Conservation (phyloP, 2,329 filamentous ascomycete genomes). For the Cladosporium sp. region DNA sequence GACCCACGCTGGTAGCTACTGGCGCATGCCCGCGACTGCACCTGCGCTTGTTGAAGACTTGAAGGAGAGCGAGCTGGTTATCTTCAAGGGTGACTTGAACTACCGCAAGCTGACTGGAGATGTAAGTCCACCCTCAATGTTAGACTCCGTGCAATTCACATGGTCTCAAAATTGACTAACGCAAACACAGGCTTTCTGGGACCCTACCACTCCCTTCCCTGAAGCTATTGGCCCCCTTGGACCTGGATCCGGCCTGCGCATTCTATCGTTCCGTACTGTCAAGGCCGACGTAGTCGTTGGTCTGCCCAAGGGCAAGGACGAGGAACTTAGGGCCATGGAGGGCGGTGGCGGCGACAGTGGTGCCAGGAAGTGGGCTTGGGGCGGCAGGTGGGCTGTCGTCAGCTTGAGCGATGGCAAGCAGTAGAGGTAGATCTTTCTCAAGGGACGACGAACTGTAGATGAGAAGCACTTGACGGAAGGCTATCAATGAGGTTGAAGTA, state of each 20-base stretch:
- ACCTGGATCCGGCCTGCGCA: conserved; percentile 75
- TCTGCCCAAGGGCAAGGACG: conserved; percentile 77
- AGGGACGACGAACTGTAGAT: not conserved
- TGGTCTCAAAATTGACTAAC: not conserved
- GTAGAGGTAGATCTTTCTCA: not conserved
- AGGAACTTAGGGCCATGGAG: conserved; percentile 68
- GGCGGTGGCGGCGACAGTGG: conserved; percentile 70
- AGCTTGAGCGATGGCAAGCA: conserved; percentile 74
- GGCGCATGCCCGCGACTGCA: conserved; percentile 73
- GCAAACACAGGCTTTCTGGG: conserved; percentile 63
- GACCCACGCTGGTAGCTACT: conserved; percentile 85
- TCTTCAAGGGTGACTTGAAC: conserved; percentile 98
- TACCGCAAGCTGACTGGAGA: conserved; percentile 91
- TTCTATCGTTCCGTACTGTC: conserved; percentile 86
- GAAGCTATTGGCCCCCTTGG: conserved; percentile 85
- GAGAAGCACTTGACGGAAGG: not conserved
- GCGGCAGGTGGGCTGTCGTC: conserved; percentile 94
- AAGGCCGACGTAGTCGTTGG: conserved; percentile 96
- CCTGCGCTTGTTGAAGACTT: conserved; percentile 73
- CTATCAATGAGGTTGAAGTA: not conserved
- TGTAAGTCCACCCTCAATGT: conserved; percentile 48
- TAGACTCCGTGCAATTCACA: not conserved
- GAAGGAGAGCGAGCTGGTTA: conserved; percentile 78
- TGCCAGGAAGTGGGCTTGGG: conserved; percentile 88
- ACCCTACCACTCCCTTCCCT: conserved; percentile 80